Evolutionary conservation across 768 basidiomycete species (phyloP).

Genomic region (Hortiboletus flavorubellus): DNA sequence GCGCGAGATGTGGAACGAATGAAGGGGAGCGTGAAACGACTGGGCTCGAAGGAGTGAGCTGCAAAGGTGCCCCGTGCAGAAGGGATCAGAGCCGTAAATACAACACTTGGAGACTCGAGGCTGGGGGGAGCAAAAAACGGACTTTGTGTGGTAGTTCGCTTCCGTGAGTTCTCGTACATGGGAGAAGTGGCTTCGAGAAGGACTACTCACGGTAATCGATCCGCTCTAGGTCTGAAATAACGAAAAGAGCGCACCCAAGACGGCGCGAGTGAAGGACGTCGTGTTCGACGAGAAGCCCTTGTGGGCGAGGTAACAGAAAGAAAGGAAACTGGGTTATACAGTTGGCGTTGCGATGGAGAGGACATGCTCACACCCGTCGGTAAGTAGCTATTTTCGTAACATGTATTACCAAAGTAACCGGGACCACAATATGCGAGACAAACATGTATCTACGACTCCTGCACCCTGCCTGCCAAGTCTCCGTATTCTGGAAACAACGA

Average conservation of each 20-base stretch:
- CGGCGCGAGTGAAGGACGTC: slow-evolving; percentile 9
- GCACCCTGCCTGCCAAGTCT: slow-evolving; percentile 11
- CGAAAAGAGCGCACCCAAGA: not conserved
- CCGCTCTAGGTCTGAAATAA: not conserved
- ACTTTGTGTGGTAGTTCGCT: slow-evolving; percentile 16
- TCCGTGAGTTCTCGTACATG: slow-evolving; percentile 13
- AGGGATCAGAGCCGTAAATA: slow-evolving; percentile 12
- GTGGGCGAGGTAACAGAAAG: not conserved
- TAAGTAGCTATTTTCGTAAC: not conserved
- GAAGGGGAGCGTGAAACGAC: slow-evolving; percentile 3
- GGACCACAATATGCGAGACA: not conserved
- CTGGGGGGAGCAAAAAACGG: not conserved
- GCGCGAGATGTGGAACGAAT: not conserved
- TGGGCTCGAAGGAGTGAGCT: slow-evolving; percentile 15
- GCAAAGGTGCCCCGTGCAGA: slow-evolving; percentile 20
- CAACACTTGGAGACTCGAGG: not conserved
- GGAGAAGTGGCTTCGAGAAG: not conserved
- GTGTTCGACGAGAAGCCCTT: slow-evolving; percentile 1
- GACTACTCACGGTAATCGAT: slow-evolving; percentile 11
- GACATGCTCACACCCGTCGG: not conserved
- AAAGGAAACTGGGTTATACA: not conserved
- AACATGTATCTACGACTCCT: not conserved
- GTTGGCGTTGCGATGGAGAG: slow-evolving; percentile 15
- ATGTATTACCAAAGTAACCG: not conserved
- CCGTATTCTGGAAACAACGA: slow-evolving; percentile 29